Evolutionary conservation across 495 filamentous ascomycete genomes (phyloP), one percentile per base, ranked within the genome.

Genomic region (Astrocystis sublimbata): DNA sequence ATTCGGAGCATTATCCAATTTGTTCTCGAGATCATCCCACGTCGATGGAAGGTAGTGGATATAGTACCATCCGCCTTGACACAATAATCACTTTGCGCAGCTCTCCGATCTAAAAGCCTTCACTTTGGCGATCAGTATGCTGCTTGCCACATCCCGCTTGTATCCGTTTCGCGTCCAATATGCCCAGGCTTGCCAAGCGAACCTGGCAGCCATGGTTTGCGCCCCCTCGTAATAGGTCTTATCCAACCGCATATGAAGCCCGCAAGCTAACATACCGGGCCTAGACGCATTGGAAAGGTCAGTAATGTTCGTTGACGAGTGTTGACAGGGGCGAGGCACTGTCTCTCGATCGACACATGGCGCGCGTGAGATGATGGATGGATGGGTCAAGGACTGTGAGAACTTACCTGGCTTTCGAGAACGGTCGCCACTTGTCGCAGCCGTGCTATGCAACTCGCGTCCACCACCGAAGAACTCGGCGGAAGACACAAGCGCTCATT

Each of bases 391-490:
- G n/a, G n/a, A n/a, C n/a, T n/a, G n/a, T n/a, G n/a, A n/a, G n/a
- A n/a, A n/a, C n/a, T n/a, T n/a, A n/a, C n/a, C n/a, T 49, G 45
- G 45, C 45, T 49, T 28, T 49, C 45, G 17, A 49, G 45, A 49
- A 23, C 24, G 24, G 24, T 26, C 8, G 8, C 45, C 45, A 49
- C 17, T 10, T 49, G 26, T 49, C 45, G n/a, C 45, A 49, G 45
- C 45, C 45, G 13, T 26, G 45, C 45, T 49, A 9, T 49, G 30
- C 26, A 23, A 49, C 45, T n/a, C 45, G 2, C 45, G n/a, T n/a
- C 23, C 45, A 26, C 8, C 45, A 26, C 21, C 45, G 45, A 49
- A 49, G 24, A 49, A 30, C 24, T 30, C 45, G 24, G n/a, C 21
- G 12, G 15, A 23, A 17, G 45, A n/a, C 24, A 13, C 40, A 26